Evolutionary conservation across 176 grass and related monocot species (phyloP).

Genomic region (Rhynchospora pubera): DNA sequence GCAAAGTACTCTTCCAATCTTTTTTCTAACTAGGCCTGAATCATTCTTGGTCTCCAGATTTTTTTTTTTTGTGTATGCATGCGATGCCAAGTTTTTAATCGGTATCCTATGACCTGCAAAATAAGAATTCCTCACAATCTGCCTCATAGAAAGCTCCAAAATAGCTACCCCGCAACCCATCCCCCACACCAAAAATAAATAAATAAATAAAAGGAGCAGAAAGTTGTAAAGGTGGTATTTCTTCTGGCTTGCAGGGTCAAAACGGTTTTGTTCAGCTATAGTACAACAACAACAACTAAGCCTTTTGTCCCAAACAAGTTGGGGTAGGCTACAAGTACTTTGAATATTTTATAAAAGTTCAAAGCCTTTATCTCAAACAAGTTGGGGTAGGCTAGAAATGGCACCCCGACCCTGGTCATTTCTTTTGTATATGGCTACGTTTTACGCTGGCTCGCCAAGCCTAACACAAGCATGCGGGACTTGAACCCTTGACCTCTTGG

Average conservation of each 20-base stretch:
- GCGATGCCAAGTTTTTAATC: not conserved
- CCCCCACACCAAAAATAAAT: not conserved
- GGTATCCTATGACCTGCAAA: not conserved
- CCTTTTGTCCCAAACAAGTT: no score
- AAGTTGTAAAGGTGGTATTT: not conserved
- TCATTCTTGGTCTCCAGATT: not conserved
- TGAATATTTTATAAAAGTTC: not conserved
- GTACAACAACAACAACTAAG: no score
- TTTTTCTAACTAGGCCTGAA: not conserved
- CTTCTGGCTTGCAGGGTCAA: not conserved
- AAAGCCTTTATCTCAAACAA: no score
- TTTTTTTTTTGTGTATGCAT: not conserved
- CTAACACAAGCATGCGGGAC: no score
- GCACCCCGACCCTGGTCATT: no score
- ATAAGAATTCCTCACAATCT: not conserved
- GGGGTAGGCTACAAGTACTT: no score
- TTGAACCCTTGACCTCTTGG: no score
- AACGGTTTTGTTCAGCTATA: not conserved
- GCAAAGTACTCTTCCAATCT: not conserved
- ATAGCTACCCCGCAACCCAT: not conserved
- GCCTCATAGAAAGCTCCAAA: not conserved
- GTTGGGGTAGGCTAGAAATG: no score
- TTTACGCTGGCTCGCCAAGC: no score
- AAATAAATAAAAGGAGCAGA: not conserved
- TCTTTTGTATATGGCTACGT: no score